phyloP scores from a whole-genome alignment of 1,284 basidiomycete genomes.

The Trametes versicolor region DNA sequence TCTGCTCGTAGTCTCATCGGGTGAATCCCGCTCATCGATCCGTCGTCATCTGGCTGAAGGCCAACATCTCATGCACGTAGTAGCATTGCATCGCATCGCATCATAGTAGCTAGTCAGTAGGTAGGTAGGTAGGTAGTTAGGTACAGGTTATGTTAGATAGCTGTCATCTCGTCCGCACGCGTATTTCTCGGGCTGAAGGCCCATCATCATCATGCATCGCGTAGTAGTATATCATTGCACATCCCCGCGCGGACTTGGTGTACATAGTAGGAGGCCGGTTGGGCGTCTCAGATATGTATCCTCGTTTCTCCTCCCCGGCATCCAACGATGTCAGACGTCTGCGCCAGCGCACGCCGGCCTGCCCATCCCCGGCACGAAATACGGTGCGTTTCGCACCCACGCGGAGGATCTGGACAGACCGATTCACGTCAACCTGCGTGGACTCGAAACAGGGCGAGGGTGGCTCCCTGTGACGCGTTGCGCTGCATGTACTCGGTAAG shows the following conservation, averaged over 20 bases:
- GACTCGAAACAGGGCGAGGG: constrained; percentile 13
- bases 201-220: constrained; percentile 40
- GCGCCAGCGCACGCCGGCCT: background rate
- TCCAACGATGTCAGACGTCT: constrained; percentile 5
- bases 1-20: constrained; percentile 32
- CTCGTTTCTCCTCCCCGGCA: constrained; percentile 3
- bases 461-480: constrained; percentile 5
- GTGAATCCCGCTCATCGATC: constrained; percentile 22
- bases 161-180: constrained; percentile 19
- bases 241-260: constrained; percentile 36
- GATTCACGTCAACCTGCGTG: constrained; percentile 6
- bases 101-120: constrained; percentile 27
- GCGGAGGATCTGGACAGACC: background rate
- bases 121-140: constrained; percentile 29
- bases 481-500: constrained; percentile 12
- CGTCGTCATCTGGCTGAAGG: constrained; percentile 40
- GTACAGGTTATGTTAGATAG: constrained; percentile 32
- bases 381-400: constrained; percentile 2
- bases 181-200: constrained; percentile 41
- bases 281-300: constrained; percentile 17
- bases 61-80: constrained; percentile 35
- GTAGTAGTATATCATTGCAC: constrained; percentile 44
- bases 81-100: constrained; percentile 28
- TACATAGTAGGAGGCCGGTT: constrained; percentile 13
- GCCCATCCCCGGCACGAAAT: background rate